Conservation (phyloP, 768 basidiomycete genomes). For the Russula earlei region DNA sequence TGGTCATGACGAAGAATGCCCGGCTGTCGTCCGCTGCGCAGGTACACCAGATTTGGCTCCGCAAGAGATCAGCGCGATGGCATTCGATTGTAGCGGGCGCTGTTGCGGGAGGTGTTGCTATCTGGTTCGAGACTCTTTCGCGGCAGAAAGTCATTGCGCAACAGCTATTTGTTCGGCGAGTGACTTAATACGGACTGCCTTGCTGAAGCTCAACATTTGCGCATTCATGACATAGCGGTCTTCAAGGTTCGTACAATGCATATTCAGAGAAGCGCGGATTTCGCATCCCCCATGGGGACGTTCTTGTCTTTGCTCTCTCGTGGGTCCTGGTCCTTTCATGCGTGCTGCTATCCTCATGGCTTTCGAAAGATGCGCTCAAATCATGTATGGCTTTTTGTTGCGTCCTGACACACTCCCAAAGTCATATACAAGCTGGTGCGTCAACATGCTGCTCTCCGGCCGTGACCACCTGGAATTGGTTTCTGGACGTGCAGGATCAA, state of each 20-base stretch:
- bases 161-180: constrained; percentile 81
- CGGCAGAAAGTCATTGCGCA: constrained; percentile 66
- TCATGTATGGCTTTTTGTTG: constrained; percentile 69
- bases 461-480: constrained; percentile 7
- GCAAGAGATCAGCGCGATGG: constrained; percentile 65
- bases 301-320: constrained; percentile 72
- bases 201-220: neutral
- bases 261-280: constrained; percentile 60
- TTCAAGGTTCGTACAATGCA: constrained; percentile 84
- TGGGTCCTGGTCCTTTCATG: constrained; percentile 26
- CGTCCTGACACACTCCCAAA: constrained; percentile 75
- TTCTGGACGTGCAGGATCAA: constrained; percentile 16
- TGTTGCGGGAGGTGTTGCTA: constrained; percentile 59
- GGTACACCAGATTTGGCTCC: constrained; percentile 52
- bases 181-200: constrained; percentile 1
- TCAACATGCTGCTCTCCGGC: neutral
- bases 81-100: constrained; percentile 74
- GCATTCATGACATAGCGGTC: constrained; percentile 41
- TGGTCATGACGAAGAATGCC: constrained; percentile 27
- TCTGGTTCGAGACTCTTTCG: constrained; percentile 67
- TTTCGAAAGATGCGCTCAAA: constrained; percentile 65
- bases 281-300: constrained; percentile 71
- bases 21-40: constrained; percentile 54
- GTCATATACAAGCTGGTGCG: constrained; percentile 70
- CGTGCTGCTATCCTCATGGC: neutral